phyloP scores from a whole-genome alignment of 2,329 filamentous ascomycete species.

The Fusarium caatingaense region DNA sequence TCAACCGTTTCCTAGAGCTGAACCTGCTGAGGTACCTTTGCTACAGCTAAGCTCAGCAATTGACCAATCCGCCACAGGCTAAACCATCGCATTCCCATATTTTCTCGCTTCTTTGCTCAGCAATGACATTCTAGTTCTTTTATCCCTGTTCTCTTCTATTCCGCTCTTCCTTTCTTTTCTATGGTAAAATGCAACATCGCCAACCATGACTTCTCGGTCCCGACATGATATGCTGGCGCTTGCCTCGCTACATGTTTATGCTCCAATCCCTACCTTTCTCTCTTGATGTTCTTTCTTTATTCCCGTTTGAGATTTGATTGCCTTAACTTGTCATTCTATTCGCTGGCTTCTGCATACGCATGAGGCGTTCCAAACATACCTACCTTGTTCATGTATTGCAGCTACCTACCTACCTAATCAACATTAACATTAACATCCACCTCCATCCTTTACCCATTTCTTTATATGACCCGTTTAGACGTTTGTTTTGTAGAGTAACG shows the following conservation, averaged over 20 bases:
- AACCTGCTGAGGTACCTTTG: constrained; percentile 5
- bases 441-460: constrained; percentile 2
- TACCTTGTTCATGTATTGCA: constrained; percentile 23
- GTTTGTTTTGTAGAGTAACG: neutral
- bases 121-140: constrained; percentile 24
- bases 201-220: constrained; percentile 5
- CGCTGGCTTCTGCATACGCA: constrained; percentile 24
- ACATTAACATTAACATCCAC: neutral
- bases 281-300: neutral
- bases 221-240: constrained; percentile 23
- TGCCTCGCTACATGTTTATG: neutral
- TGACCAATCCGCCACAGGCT: constrained; percentile 11
- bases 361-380: constrained; percentile 28
- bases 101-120: constrained; percentile 36
- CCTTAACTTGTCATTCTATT: neutral
- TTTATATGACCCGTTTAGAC: neutral
- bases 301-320: constrained; percentile 17
- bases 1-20: neutral
- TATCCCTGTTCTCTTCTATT: constrained; percentile 9
- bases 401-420: constrained; percentile 13
- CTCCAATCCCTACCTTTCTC: neutral
- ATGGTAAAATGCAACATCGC: neutral
- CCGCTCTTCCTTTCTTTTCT: neutral
- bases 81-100: constrained; percentile 27
- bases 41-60: neutral